A percentile compares a stretch with the other conserved stretches of the same genome.
phyloP scores from a whole-genome alignment of 2,329 filamentous ascomycete genomes.

The Aspergillus sp. region DNA sequence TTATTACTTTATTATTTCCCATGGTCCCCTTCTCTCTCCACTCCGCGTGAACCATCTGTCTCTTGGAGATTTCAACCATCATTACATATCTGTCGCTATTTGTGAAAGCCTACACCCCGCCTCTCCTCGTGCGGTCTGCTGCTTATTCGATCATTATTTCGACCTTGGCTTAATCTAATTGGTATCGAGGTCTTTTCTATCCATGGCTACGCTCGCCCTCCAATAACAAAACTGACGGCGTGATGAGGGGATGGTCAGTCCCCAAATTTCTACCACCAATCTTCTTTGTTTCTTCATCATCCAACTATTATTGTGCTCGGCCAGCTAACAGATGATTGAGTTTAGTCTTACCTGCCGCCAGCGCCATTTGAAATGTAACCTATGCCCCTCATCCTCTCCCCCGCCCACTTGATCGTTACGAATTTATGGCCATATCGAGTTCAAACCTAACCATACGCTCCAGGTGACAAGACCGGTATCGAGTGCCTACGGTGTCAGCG shows the following conservation, averaged over 20 bases:
- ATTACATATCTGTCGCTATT: too few species aligned
- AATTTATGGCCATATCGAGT: too few species aligned
- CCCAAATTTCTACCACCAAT: neutral
- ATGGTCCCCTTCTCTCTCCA: constrained; percentile 6
- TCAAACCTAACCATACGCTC: constrained; percentile 1
- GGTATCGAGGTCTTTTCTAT: constrained; percentile 7
- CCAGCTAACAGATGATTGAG: too few species aligned
- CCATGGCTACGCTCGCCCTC: constrained; percentile 14
- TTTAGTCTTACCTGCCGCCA: constrained; percentile 32
- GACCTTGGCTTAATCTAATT: neutral
- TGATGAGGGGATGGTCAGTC: constrained; percentile 37
- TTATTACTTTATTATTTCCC: constrained; percentile 2
- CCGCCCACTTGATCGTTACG: too few species aligned
- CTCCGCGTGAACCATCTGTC: constrained; percentile 9
- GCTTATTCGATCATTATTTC: neutral
- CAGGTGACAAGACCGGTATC: constrained; percentile 31
- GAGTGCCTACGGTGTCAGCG: constrained; percentile 32
- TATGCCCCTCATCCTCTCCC: neutral
- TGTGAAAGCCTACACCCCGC: too few species aligned
- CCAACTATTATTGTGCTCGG: neutral
- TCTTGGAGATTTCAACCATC: neutral
- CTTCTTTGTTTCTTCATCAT: neutral
- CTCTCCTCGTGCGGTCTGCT: neutral
- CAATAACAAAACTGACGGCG: constrained; percentile 19
- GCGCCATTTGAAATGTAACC: constrained; percentile 34